A percentile compares a stretch with the other conserved stretches of the same genome.
These are phyloP conservation scores for Colletotrichum liriopes DNA, from an alignment of 2,329 filamentous ascomycete species.

Conservation along the genomic window DNA sequence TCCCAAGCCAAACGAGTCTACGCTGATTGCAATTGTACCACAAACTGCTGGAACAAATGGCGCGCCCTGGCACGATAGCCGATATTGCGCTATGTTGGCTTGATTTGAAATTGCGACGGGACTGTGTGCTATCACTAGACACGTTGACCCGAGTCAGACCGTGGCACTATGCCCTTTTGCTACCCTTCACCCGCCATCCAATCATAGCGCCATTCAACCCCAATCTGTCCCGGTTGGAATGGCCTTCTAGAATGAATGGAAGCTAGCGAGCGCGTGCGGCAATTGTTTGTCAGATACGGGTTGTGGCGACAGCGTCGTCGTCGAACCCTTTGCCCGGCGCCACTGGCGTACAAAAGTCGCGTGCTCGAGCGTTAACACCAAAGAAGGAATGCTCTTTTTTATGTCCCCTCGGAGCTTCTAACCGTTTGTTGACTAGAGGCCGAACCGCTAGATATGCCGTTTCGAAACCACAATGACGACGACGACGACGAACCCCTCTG, in stretches of 20 bases:
- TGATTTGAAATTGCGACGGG: constrained; percentile 9
- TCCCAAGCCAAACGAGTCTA: background rate
- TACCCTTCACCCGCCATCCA: constrained; percentile 22
- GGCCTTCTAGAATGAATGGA: constrained; percentile 28
- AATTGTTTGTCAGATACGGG: constrained; percentile 18
- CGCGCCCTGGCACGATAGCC: background rate
- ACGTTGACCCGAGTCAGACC: constrained; percentile 21
- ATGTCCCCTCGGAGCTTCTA: constrained; percentile 16
- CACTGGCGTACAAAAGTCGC: constrained; percentile 9
- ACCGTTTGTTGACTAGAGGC: constrained; percentile 15
- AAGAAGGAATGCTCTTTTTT: background rate
- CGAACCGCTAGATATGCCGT: background rate
- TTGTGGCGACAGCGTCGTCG: constrained; percentile 1
- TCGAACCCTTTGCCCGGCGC: background rate
- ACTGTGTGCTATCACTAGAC: background rate
- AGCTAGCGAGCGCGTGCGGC: constrained; percentile 10
- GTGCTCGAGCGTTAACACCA: constrained; percentile 22
- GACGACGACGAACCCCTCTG: background rate
- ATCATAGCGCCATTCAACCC: background rate
- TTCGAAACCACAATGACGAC: background rate
- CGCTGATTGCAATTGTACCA: background rate
- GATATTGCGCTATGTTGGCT: background rate
- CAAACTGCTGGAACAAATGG: background rate
- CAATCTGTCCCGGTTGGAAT: background rate
- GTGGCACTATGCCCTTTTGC: constrained; percentile 12